A percentile compares a stretch with the other conserved stretches of the same genome.
phyloP scores from a whole-genome alignment of 192 early-diverging fungal species.

The Allomyces macrogynus region DNA sequence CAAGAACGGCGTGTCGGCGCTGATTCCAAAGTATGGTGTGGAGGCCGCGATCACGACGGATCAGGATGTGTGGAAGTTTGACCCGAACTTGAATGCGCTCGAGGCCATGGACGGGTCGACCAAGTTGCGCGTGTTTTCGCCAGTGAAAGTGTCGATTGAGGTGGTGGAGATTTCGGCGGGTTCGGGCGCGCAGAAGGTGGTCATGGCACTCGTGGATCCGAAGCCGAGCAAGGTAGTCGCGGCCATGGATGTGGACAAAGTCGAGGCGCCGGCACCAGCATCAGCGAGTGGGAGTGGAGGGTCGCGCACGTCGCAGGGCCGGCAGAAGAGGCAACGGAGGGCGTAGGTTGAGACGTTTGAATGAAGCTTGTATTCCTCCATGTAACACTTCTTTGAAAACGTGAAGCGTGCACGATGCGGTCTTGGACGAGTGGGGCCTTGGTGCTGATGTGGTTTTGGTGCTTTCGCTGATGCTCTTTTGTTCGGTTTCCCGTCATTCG shows the following conservation, averaged over 20 bases:
- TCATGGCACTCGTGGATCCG: neutral
- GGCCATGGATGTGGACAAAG: neutral
- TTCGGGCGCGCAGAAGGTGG: neutral
- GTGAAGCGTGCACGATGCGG: too few relatives aligned
- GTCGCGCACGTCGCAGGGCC: too few relatives aligned
- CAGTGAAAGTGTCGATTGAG: neutral
- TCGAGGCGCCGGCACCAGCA: neutral
- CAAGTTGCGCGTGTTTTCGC: neutral
- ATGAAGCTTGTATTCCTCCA: neutral
- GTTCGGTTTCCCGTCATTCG: too few relatives aligned
- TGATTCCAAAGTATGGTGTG: slow-evolving; percentile 50
- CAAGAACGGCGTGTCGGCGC: slow-evolving; percentile 84
- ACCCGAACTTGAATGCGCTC: neutral
- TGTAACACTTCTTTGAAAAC: neutral
- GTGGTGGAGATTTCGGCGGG: neutral
- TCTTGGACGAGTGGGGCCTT: too few relatives aligned
- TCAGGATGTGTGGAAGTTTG: neutral
- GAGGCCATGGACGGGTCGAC: neutral
- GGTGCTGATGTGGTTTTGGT: too few relatives aligned
- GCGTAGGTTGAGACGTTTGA: neutral
- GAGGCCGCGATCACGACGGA: neutral
- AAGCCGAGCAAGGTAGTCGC: neutral
- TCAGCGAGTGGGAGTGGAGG: too few relatives aligned
- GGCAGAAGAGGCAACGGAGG: neutral
- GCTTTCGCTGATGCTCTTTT: too few relatives aligned